phyloP scores from a whole-genome alignment of 495 filamentous ascomycete species.

The Choiromyces venosus region DNA sequence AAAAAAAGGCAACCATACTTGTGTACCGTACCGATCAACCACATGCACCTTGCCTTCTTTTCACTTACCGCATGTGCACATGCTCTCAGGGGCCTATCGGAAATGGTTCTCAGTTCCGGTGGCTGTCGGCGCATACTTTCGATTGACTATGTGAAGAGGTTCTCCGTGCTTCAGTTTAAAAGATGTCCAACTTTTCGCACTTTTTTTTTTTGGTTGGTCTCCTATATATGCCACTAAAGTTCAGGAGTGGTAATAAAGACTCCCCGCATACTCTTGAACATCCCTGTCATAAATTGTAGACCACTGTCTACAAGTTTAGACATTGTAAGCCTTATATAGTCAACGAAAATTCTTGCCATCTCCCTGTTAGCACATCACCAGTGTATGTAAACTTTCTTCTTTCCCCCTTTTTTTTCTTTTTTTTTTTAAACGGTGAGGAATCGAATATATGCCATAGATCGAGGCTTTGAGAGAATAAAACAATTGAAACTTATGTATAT shows the following conservation, averaged over 20 bases:
- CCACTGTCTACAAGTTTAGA: not conserved
- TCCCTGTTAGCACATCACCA: not conserved
- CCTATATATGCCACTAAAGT: not conserved
- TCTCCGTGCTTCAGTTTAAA: not conserved
- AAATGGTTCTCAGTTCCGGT: not conserved
- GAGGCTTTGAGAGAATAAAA: not conserved
- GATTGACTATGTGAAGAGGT: not conserved
- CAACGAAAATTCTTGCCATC: not conserved
- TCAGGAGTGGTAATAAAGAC: not conserved
- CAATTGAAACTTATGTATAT: not conserved
- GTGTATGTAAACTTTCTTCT: not conserved
- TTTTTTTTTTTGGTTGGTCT: not conserved
- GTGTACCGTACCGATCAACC: not conserved
- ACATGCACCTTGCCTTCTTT: not conserved
- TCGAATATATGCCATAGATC: not conserved
- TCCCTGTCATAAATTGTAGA: not conserved
- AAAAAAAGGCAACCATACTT: not conserved
- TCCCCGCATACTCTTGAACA: not conserved
- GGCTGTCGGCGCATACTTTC: not conserved
- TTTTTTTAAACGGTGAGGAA: not conserved
- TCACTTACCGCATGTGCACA: not conserved
- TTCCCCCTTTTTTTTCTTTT: not conserved
- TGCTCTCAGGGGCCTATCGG: not conserved
- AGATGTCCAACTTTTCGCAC: too few relatives aligned
- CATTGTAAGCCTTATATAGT: not conserved